phyloP scores from a whole-genome alignment of 805 yeast genomes.

The Candida yuanshanica region DNA sequence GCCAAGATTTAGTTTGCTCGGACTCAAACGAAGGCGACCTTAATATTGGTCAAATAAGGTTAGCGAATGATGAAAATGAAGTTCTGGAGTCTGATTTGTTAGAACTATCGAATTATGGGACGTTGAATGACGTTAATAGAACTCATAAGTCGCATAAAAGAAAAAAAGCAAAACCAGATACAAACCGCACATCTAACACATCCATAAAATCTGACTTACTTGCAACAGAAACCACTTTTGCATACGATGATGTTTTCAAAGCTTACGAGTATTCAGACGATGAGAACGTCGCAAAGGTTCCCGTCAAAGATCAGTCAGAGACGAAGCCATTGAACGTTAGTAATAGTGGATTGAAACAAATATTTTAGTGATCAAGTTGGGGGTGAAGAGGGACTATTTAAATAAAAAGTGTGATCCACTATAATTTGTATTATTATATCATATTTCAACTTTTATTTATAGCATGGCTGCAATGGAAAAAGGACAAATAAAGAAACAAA shows the following conservation, averaged over 20 bases:
- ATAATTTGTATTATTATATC: no score
- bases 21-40: neutral
- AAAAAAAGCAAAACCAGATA: neutral
- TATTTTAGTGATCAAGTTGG: no score
- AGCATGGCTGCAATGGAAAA: no score
- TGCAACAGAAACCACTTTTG: conserved; percentile 2
- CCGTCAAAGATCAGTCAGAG: no score
- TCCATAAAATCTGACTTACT: conserved; percentile 9
- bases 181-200: conserved; percentile 2
- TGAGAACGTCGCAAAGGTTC: no score
- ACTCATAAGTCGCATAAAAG: neutral
- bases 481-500: neutral
- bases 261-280: conserved; percentile 18
- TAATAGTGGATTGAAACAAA: neutral
- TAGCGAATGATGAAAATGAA: conserved; percentile 13
- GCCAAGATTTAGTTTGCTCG: neutral
- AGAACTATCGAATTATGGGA: conserved; percentile 1
- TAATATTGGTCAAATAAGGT: conserved; percentile 1
- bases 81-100: conserved; percentile 13
- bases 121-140: neutral
- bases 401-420: no score
- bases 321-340: neutral
- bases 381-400: no score
- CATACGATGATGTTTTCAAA: conserved; percentile 19
- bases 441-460: no score